Percentiles rank a stretch among this genome's conserved stretches.
These are phyloP conservation scores for Xylaria sp. DNA, from an alignment of 2,329 filamentous ascomycete genomes.

Conservation along the genomic window DNA sequence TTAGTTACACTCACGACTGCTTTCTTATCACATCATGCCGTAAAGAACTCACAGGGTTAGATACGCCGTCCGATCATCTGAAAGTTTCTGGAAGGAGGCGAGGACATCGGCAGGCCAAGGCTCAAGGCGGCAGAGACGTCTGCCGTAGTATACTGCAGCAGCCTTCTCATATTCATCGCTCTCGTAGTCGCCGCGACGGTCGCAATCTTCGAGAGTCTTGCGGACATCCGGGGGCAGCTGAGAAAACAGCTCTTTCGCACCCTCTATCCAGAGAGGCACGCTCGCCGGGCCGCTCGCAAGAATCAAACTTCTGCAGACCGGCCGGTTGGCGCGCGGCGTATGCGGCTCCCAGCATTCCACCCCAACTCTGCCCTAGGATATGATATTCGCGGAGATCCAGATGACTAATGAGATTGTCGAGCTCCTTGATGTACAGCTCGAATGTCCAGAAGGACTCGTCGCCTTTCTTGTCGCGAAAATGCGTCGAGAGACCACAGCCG, in stretches of 20 bases:
- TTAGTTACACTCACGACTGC: neutral
- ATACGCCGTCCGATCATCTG: neutral
- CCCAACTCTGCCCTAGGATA: slow-evolving; percentile 22
- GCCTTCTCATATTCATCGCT: neutral
- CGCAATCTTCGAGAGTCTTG: neutral
- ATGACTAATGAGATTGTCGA: slow-evolving; percentile 22
- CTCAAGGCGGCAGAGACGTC: neutral
- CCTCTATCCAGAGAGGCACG: neutral
- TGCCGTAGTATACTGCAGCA: neutral
- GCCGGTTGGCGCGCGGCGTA: neutral
- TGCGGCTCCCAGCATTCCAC: slow-evolving; percentile 14
- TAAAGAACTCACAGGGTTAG: neutral
- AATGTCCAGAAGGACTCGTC: slow-evolving; percentile 21
- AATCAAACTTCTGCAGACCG: neutral
- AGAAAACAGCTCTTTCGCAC: neutral
- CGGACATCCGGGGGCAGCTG: neutral
- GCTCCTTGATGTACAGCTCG: slow-evolving; percentile 21
- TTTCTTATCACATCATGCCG: too few relatives aligned
- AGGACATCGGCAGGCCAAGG: neutral
- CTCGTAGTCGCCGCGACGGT: neutral
- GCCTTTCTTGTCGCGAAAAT: slow-evolving; percentile 9
- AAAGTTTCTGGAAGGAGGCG: neutral
- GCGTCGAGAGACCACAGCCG: slow-evolving; percentile 26
- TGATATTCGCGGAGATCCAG: slow-evolving; percentile 16
- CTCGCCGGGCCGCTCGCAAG: neutral